Evolutionary conservation across 176 grass and related monocot species (phyloP).

Genomic region (Oryza brachyantha): DNA sequence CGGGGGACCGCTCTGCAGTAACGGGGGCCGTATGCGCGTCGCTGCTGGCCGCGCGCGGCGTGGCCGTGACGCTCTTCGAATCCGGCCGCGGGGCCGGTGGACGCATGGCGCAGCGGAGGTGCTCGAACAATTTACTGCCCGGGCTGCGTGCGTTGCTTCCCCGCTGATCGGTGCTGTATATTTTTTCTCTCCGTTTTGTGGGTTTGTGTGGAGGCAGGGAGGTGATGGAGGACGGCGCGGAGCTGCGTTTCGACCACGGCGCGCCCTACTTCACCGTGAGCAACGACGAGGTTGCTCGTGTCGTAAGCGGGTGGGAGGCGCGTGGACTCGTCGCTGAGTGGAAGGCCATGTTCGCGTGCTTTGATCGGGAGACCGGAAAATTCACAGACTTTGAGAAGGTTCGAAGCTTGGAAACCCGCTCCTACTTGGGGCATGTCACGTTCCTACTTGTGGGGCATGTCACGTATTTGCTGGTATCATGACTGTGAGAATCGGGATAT

Average conservation of each 20-base stretch:
- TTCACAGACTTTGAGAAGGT: constrained; percentile 71
- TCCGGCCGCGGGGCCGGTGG: constrained; percentile 80
- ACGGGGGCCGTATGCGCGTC: constrained; percentile 88
- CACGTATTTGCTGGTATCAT: too few relatives aligned
- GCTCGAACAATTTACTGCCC: constrained; percentile 17
- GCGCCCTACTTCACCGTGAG: constrained; percentile 77
- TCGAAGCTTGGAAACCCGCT: not conserved
- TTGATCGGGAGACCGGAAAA: constrained; percentile 49
- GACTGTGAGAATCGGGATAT: not conserved
- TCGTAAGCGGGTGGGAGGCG: constrained; percentile 66
- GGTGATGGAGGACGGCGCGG: constrained; percentile 60
- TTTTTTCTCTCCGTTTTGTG: not conserved
- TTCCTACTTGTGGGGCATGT: too few relatives aligned
- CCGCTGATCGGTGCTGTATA: constrained; percentile 8
- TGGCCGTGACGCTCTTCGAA: constrained; percentile 81
- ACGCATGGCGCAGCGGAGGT: constrained; percentile 90
- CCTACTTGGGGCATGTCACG: not conserved
- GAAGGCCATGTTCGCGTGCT: constrained; percentile 65
- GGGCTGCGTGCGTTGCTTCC: not conserved
- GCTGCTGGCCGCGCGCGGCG: constrained; percentile 64
- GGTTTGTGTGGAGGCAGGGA: constrained; percentile 42
- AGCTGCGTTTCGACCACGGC: constrained; percentile 84
- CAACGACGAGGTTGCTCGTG: constrained; percentile 58
- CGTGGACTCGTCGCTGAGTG: constrained; percentile 72
- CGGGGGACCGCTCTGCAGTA: constrained; percentile 46